phyloP scores from a whole-genome alignment of 176 grass and related monocot genomes.

The Areca catechu region DNA sequence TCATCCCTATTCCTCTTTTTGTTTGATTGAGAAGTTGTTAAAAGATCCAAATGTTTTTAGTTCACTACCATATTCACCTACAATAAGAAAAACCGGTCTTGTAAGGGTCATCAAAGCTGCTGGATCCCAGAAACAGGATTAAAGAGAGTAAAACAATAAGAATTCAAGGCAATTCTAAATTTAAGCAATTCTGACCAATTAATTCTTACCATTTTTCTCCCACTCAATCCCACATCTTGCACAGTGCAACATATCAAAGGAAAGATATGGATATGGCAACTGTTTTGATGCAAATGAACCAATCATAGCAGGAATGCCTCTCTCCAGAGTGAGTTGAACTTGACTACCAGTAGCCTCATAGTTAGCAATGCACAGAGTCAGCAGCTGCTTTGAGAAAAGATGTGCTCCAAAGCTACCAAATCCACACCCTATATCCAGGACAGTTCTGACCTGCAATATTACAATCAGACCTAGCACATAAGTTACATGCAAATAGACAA shows the following conservation, averaged over 20 bases:
- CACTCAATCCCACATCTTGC: slow-evolving; percentile 84
- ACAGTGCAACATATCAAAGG: slow-evolving; percentile 97
- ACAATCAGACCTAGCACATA: slow-evolving; percentile 9
- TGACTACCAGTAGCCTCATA: slow-evolving; percentile 91
- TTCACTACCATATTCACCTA: no score
- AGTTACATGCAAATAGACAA: no score
- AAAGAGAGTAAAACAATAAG: not conserved
- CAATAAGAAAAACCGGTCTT: no score
- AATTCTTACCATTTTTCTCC: slow-evolving; percentile 77
- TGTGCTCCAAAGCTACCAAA: slow-evolving; percentile 94
- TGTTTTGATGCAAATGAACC: slow-evolving; percentile 80
- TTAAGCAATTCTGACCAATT: not conserved
- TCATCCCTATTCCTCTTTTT: no score
- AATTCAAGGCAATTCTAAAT: not conserved
- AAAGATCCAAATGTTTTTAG: no score
- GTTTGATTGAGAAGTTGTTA: no score
- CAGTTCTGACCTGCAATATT: slow-evolving; percentile 82
- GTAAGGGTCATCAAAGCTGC: no score
- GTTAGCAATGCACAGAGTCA: slow-evolving; percentile 97
- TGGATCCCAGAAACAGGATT: no score
- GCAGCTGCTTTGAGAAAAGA: slow-evolving; percentile 65
- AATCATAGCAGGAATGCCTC: slow-evolving; percentile 96
- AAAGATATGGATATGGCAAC: slow-evolving; percentile 87
- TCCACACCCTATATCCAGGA: slow-evolving; percentile 95
- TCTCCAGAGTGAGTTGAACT: slow-evolving; percentile 96